These are phyloP conservation scores for Lichtheimia ornata DNA, from an alignment of 371 early-diverging fungal genomes.

Conservation along the genomic window DNA sequence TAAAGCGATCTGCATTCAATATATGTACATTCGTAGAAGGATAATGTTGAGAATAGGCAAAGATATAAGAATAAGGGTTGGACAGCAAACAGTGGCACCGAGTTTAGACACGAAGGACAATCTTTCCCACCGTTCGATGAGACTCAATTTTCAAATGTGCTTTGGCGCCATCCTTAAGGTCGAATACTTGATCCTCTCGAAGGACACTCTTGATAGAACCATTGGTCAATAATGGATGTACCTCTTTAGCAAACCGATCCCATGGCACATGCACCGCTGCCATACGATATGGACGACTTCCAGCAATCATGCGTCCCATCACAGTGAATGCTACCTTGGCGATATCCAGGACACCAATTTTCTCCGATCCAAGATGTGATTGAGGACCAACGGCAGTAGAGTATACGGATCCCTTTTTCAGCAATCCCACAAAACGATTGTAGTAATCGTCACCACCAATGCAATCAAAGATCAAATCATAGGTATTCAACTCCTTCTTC, in stretches of 20 bases:
- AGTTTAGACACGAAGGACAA: slow-evolving; percentile 44
- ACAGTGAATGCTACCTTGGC: slow-evolving; percentile 9
- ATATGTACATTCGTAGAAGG: too few relatives aligned
- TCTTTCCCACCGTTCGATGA: slow-evolving; percentile 54
- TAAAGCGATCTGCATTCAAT: too few relatives aligned
- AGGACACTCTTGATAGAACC: slow-evolving; percentile 13
- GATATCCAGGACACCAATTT: slow-evolving; percentile 15
- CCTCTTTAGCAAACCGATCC: not conserved
- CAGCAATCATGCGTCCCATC: slow-evolving; percentile 12
- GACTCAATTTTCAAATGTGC: slow-evolving; percentile 43
- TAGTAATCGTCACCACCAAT: slow-evolving; percentile 59
- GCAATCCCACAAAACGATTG: slow-evolving; percentile 23
- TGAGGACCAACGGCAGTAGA: slow-evolving; percentile 48
- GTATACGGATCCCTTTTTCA: slow-evolving; percentile 39
- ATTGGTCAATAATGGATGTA: slow-evolving; percentile 8
- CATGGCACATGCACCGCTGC: slow-evolving; percentile 12
- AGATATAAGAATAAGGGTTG: too few relatives aligned
- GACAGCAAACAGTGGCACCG: too few relatives aligned
- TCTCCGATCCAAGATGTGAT: slow-evolving; percentile 20
- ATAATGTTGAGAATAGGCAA: too few relatives aligned
- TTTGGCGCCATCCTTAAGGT: slow-evolving; percentile 37
- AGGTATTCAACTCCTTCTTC: slow-evolving; percentile 21
- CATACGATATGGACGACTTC: slow-evolving; percentile 13
- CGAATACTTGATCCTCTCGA: slow-evolving; percentile 16
- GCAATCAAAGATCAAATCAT: slow-evolving; percentile 51